Evolutionary conservation across 257 asterid genomes (phyloP), one percentile per base, ranked within the genome.

Genomic region (Solanum pimpinellifolium): DNA sequence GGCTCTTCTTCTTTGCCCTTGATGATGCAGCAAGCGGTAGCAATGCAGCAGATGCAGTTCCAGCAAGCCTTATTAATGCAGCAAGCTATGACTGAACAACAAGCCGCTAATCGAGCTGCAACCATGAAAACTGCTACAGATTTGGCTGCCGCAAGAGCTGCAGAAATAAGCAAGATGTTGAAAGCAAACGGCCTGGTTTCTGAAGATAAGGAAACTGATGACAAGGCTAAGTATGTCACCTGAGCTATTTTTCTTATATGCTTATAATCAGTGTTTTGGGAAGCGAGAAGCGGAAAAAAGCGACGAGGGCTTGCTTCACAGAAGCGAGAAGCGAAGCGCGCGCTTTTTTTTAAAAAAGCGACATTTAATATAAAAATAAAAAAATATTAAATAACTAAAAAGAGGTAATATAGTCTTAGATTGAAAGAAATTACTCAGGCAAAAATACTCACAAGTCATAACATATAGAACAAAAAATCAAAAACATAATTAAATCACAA

Each of bases 21-120:
- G 93, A 93, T 92, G 91, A 93, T 96, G 99, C 98, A 95, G 92
- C 99, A 97, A 90, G 98, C 98, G 84, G 99, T 97, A 89, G 99
- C 99, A 72, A 93, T 93, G 97, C 98, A 97, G 78, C 99, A 97
- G 93, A 95, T 95, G 98, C 99, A 97, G 89, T 97, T 97, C 93
- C 99, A 96, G 92, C 99, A 96, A 92, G 95, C 99, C 87, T 92
- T 97, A 82, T 86, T 97, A 89, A 91, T 97, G 98, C 99, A 97
- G 88, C 98, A 97, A 92, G 90, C 99, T 83, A 16, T 96, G 90
- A 92, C 97, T 59, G 95, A 95, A 3, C 99, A 96, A 86, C 99
- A 96, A 92, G 98, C 98, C 60, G 99, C 99, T 86, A 97, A 91
- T 83, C 93, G 99, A 86, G 98, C 95, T 77, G 99, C 99, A 88